Evolutionary conservation across 495 filamentous ascomycete genomes (phyloP).

Genomic region (Ascobolus immersus): DNA sequence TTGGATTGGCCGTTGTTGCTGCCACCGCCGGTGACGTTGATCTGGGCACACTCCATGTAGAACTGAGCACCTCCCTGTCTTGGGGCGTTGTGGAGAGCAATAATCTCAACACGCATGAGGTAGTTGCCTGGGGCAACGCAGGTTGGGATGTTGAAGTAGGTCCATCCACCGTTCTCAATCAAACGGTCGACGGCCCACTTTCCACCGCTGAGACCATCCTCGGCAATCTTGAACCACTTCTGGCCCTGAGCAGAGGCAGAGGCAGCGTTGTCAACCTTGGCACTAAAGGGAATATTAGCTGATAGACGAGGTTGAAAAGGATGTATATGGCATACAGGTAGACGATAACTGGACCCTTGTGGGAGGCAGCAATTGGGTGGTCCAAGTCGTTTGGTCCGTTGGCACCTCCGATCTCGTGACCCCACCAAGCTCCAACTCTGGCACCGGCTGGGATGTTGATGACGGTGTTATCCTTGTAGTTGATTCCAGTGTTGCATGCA

Average conservation of each 20-base stretch:
- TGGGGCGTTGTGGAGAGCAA: constrained; percentile 37
- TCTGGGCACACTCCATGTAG: constrained; percentile 45
- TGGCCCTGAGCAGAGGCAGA: constrained; percentile 19
- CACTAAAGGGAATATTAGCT: constrained; percentile 28
- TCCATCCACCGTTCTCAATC: constrained; percentile 8
- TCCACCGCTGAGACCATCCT: constrained; percentile 24
- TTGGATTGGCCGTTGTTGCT: constrained; percentile 22
- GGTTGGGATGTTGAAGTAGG: constrained; percentile 2
- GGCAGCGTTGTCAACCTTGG: constrained; percentile 27
- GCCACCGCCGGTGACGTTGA: constrained; percentile 36
- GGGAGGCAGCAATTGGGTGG: constrained; percentile 16
- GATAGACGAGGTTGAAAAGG: too few relatives aligned
- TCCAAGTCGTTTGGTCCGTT: constrained; percentile 5
- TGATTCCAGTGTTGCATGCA: constrained; percentile 9
- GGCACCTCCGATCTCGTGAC: constrained; percentile 9
- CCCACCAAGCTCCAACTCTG: constrained; percentile 9
- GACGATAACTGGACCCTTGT: constrained; percentile 24
- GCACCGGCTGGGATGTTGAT: constrained; percentile 7
- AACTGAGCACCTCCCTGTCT: constrained; percentile 35
- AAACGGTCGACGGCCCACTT: constrained; percentile 30
- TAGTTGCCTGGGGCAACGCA: constrained; percentile 37
- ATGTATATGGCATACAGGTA: too few relatives aligned
- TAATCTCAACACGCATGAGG: constrained; percentile 49
- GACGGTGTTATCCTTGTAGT: constrained; percentile 5
- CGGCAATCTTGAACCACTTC: constrained; percentile 29